phyloP scores from a whole-genome alignment of 1,284 basidiomycete genomes.

The Phellinidium pouzarii region DNA sequence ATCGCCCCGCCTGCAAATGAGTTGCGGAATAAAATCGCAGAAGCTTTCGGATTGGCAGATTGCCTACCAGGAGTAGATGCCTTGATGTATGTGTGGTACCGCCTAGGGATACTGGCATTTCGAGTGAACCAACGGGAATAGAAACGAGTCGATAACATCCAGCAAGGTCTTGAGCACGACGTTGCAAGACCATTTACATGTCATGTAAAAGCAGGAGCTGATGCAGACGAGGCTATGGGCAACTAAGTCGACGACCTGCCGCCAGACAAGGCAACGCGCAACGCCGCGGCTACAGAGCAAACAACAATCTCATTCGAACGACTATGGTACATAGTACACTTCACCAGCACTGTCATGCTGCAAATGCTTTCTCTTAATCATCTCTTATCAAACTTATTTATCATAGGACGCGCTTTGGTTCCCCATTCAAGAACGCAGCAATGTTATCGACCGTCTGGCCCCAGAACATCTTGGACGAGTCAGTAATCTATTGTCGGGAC shows the following conservation, averaged over 20 bases:
- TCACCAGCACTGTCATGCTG: neutral
- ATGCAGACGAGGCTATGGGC: neutral
- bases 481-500: conserved; percentile 15
- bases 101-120: neutral
- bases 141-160: conserved; percentile 17
- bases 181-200: conserved; percentile 8
- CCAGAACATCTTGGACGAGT: conserved; percentile 24
- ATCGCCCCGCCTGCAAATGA: conserved; percentile 9
- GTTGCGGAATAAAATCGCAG: neutral
- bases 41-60: neutral
- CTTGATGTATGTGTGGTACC: conserved; percentile 18
- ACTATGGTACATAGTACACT: neutral
- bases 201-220: neutral
- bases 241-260: neutral
- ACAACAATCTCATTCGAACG: neutral
- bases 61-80: conserved; percentile 15
- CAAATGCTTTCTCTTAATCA: neutral
- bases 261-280: neutral
- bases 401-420: conserved; percentile 22
- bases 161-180: conserved; percentile 11
- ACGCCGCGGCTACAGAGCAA: neutral
- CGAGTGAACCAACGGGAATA: conserved; percentile 5
- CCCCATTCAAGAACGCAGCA: conserved; percentile 37
- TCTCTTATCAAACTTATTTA: neutral
- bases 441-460: conserved; percentile 47